Evolutionary conservation across 495 filamentous ascomycete species (phyloP).

Genomic region (Bacidia gigantensis): DNA sequence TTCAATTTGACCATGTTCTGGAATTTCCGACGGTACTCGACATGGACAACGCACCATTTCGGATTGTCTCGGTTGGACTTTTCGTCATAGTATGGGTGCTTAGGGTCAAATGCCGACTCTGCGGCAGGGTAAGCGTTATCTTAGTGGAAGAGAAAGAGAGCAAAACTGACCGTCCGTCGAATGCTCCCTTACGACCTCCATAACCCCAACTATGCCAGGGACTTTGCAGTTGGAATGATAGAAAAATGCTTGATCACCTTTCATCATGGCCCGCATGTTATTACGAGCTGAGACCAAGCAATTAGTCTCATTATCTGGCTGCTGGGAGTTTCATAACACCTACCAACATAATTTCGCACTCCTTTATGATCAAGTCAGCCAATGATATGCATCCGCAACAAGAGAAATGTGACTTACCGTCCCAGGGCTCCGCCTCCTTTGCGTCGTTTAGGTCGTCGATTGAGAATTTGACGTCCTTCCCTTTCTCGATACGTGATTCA

Average conservation of each 20-base stretch:
- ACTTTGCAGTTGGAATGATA: slow-evolving; percentile 93
- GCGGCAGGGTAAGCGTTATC: background rate
- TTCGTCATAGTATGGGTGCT: slow-evolving; percentile 71
- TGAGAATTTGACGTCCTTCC: slow-evolving; percentile 78
- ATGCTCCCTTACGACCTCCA: slow-evolving; percentile 81
- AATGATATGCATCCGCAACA: too few relatives aligned
- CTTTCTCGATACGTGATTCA: slow-evolving; percentile 70
- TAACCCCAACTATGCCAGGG: slow-evolving; percentile 81
- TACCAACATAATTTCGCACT: slow-evolving; percentile 44
- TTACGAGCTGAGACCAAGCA: slow-evolving; percentile 46
- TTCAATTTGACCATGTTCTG: slow-evolving; percentile 53
- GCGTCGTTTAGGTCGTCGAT: slow-evolving; percentile 74
- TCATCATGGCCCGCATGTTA: slow-evolving; percentile 79
- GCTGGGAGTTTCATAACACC: slow-evolving; percentile 9
- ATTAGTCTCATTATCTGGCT: background rate
- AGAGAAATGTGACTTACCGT: slow-evolving; percentile 44
- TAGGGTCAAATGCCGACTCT: slow-evolving; percentile 71
- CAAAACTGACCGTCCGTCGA: slow-evolving; percentile 52
- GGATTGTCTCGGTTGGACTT: slow-evolving; percentile 59
- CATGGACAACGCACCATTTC: slow-evolving; percentile 81
- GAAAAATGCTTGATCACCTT: slow-evolving; percentile 87
- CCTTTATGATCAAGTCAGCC: slow-evolving; percentile 22
- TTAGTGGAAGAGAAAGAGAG: background rate
- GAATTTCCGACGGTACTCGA: slow-evolving; percentile 74
- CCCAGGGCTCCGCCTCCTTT: slow-evolving; percentile 66